phyloP scores from a whole-genome alignment of 768 basidiomycete genomes.

The Lepiota subincarnata region DNA sequence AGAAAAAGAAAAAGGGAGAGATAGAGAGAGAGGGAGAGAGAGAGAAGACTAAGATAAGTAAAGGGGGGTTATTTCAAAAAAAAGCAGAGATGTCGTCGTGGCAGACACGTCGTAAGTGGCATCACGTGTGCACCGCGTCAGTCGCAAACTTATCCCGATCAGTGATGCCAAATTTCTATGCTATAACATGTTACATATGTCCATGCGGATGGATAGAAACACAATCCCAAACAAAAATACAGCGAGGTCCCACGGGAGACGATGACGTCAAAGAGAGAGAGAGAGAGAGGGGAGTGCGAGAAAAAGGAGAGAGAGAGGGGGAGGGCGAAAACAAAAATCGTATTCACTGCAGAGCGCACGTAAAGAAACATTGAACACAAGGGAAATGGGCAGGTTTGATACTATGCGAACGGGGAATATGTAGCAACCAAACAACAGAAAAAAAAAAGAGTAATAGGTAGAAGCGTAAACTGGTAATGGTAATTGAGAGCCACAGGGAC shows the following conservation, averaged over 20 bases:
- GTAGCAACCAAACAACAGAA: constrained; percentile 4
- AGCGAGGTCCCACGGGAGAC: no score
- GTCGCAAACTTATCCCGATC: background rate
- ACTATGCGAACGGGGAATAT: constrained; percentile 2
- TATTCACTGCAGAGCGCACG: background rate
- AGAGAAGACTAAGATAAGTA: constrained; percentile 19
- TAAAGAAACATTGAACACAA: background rate
- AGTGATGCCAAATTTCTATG: no score
- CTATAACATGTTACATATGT: no score
- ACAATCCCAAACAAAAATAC: no score
- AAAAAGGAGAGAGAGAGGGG: background rate
- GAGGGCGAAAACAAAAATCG: constrained; percentile 1
- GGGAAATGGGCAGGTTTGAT: constrained; percentile 3
- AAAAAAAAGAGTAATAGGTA: background rate
- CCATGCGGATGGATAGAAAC: no score
- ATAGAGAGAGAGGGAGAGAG: constrained; percentile 12
- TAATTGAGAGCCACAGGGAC: background rate
- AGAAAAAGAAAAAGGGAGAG: constrained; percentile 12
- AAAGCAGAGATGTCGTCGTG: constrained; percentile 26
- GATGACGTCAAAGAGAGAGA: background rate
- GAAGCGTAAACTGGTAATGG: background rate
- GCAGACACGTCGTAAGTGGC: constrained; percentile 28
- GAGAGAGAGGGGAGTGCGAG: background rate
- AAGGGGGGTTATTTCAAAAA: no score
- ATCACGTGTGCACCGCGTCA: constrained; percentile 7